Conservation (phyloP, 1,139 yeast genomes). For the Yamadazyma oceani region DNA sequence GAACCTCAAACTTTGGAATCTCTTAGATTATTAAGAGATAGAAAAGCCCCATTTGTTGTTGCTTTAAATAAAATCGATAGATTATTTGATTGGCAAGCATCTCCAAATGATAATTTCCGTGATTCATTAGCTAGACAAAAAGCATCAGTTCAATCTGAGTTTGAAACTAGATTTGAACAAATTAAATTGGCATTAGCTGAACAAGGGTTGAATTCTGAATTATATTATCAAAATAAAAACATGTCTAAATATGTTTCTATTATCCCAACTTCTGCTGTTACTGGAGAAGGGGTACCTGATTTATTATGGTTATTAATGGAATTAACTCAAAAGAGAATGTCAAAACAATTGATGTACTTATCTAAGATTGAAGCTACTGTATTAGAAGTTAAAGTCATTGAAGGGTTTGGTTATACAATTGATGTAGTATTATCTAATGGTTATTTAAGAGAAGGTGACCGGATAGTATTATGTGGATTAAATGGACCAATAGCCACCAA, state of each 20-base stretch:
- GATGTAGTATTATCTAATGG: constrained; percentile 97
- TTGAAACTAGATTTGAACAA: constrained; percentile 80
- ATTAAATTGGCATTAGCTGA: constrained; percentile 92
- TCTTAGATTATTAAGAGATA: constrained; percentile 84
- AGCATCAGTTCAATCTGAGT: constrained; percentile 86
- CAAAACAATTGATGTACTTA: constrained; percentile 95
- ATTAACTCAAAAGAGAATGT: constrained; percentile 97
- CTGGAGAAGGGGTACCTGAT: constrained; percentile 99
- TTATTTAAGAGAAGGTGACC: constrained; percentile 89
- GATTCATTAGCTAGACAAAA: constrained; percentile 84
- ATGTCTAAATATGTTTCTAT: constrained; percentile 90
- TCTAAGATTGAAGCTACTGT: constrained; percentile 94
- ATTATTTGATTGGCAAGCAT: constrained; percentile 88
- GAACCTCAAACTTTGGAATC: constrained; percentile 98
- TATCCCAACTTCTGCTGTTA: constrained; percentile 97
- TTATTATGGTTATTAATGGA: constrained; percentile 92
- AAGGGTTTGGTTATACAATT: constrained; percentile 98
- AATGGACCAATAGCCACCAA: constrained; percentile 99
- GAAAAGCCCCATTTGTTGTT: constrained; percentile 97
- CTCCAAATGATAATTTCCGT: constrained; percentile 92
- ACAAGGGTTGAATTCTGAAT: constrained; percentile 97
- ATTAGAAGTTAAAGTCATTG: constrained; percentile 96
- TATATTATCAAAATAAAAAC: constrained; percentile 92
- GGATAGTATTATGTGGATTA: constrained; percentile 94
- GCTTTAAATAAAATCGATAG: constrained; percentile 98